These are phyloP conservation scores for Grosmannia serpens DNA, from an alignment of 2,329 filamentous ascomycete species.

Conservation along the genomic window DNA sequence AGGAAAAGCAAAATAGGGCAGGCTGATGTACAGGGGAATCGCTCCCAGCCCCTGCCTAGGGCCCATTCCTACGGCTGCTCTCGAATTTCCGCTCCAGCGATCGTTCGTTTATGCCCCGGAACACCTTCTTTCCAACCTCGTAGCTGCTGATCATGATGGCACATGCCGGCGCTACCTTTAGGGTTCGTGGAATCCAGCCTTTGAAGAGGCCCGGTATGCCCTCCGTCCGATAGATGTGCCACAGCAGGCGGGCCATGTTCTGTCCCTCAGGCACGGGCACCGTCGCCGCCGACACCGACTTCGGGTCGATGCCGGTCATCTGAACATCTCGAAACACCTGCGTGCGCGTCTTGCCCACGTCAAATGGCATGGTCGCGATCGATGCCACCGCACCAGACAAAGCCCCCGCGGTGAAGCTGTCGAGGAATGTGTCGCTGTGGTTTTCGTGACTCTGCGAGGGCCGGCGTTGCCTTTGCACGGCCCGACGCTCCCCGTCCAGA, in stretches of 20 bases:
- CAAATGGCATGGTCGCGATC: constrained; percentile 85
- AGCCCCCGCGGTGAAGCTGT: constrained; percentile 83
- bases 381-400: constrained; percentile 75
- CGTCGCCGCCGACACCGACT: constrained; percentile 18
- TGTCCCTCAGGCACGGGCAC: constrained; percentile 55
- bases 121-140: constrained; percentile 86
- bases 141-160: constrained; percentile 99
- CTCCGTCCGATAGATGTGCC: constrained; percentile 82
- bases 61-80: background rate
- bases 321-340: constrained; percentile 61
- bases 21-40: background rate
- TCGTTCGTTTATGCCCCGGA: constrained; percentile 58
- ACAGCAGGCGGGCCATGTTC: constrained; percentile 72
- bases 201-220: constrained; percentile 72
- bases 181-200: constrained; percentile 80
- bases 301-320: constrained; percentile 4
- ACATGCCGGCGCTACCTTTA: constrained; percentile 93
- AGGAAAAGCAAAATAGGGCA: background rate
- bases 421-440: constrained; percentile 66
- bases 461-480: constrained; percentile 22
- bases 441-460: constrained; percentile 56
- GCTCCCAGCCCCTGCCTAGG: background rate
- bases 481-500: constrained; percentile 15
- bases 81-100: constrained; percentile 15
- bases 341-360: constrained; percentile 92